Evolutionary conservation across 495 filamentous ascomycete species (phyloP).

Genomic region (Penicillium herquei): DNA sequence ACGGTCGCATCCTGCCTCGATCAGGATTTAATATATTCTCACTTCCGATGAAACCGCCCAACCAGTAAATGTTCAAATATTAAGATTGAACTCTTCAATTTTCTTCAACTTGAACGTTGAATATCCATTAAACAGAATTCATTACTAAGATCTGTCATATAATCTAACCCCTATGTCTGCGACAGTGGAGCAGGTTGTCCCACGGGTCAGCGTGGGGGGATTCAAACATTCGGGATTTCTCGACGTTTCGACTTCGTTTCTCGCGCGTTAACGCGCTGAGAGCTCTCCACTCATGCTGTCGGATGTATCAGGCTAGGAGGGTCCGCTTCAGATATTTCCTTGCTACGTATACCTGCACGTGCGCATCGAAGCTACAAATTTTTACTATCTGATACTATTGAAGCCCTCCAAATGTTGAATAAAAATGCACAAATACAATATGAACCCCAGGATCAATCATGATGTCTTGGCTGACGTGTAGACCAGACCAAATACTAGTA

Average conservation of each 20-base stretch:
- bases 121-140: no score
- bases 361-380: no score
- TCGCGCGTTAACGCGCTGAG: not conserved
- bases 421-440: no score
- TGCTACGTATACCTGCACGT: no score
- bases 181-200: conserved; percentile 5
- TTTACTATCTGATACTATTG: no score
- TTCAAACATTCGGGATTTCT: conserved; percentile 3
- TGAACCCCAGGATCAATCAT: not conserved
- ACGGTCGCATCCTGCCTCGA: not conserved
- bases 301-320: not conserved
- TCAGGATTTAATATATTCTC: not conserved
- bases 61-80: not conserved
- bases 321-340: not conserved
- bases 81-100: no score
- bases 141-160: no score
- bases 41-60: not conserved
- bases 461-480: conserved; percentile 10
- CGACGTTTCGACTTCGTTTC: conserved; percentile 10
- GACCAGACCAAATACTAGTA: no score
- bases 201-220: conserved; percentile 15
- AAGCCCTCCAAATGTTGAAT: no score
- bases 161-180: not conserved
- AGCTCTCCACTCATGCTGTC: conserved; percentile 11
- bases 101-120: no score